phyloP scores from a whole-genome alignment of 352 stramenopile genomes.

The Phytophthora colocasiae region DNA sequence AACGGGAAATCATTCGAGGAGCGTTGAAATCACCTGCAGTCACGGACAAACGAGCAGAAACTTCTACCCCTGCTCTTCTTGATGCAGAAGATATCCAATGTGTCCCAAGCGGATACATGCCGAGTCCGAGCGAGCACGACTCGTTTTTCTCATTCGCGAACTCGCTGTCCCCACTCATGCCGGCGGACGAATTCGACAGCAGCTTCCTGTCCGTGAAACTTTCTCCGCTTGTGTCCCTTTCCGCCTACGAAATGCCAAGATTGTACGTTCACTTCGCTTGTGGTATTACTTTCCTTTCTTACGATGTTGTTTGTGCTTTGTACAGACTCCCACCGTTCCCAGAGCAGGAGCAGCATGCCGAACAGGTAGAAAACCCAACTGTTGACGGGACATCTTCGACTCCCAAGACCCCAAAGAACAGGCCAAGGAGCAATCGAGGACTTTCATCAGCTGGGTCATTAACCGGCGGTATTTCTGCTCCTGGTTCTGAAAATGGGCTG shows the following conservation, averaged over 20 bases:
- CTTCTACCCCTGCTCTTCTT: slow-evolving; percentile 19
- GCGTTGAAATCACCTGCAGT: slow-evolving; percentile 17
- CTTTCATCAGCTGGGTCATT: slow-evolving; percentile 30
- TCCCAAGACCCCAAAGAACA: slow-evolving; percentile 22
- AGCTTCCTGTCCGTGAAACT: slow-evolving; percentile 66
- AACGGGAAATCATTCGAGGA: slow-evolving; percentile 10
- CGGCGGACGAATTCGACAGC: slow-evolving; percentile 65
- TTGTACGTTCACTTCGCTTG: slow-evolving; percentile 51
- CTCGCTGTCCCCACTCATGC: slow-evolving; percentile 71
- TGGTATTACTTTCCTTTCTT: no score
- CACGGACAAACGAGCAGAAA: background rate
- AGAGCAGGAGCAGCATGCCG: slow-evolving; percentile 34
- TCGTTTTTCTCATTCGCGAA: slow-evolving; percentile 86
- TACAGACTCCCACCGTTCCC: slow-evolving; percentile 70
- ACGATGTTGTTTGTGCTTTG: slow-evolving; percentile 2
- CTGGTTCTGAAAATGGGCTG: slow-evolving; percentile 41
- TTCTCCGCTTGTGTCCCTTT: slow-evolving; percentile 63
- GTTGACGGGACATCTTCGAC: slow-evolving; percentile 2
- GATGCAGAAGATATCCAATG: slow-evolving; percentile 46
- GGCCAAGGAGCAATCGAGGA: slow-evolving; percentile 5
- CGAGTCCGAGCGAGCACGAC: slow-evolving; percentile 63
- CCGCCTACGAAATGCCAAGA: slow-evolving; percentile 65
- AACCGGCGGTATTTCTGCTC: slow-evolving; percentile 36
- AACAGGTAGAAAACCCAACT: slow-evolving; percentile 3
- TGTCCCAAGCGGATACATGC: slow-evolving; percentile 43